Conservation (phyloP, 495 filamentous ascomycete species). For the Pseudoneurospora amorphoporcata region DNA sequence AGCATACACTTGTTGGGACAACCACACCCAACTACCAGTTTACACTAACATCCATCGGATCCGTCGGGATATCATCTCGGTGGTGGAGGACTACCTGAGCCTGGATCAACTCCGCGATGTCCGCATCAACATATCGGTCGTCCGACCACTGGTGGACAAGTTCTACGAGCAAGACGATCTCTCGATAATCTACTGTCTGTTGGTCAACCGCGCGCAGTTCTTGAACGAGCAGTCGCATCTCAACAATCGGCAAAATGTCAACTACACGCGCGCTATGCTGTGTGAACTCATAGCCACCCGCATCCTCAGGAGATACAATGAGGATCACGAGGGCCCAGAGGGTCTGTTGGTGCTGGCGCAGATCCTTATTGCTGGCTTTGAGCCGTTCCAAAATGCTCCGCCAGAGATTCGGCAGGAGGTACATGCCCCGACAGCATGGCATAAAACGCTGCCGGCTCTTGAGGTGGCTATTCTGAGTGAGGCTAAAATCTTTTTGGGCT, state of each 20-base stretch:
- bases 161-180: slow-evolving; percentile 59
- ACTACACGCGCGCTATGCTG: slow-evolving; percentile 52
- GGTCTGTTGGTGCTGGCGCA: slow-evolving; percentile 56
- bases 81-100: slow-evolving; percentile 44
- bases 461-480: slow-evolving; percentile 64
- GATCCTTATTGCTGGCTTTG: slow-evolving; percentile 62
- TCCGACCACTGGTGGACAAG: slow-evolving; percentile 59
- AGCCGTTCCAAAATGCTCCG: slow-evolving; percentile 62
- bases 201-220: slow-evolving; percentile 63
- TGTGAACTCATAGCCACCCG: slow-evolving; percentile 60
- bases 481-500: slow-evolving; percentile 55
- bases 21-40: slow-evolving; percentile 37
- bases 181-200: slow-evolving; percentile 57
- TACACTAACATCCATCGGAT: slow-evolving; percentile 45
- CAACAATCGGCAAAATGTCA: slow-evolving; percentile 58
- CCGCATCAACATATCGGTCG: slow-evolving; percentile 58
- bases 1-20: slow-evolving; percentile 15
- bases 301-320: slow-evolving; percentile 55
- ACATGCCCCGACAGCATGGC: slow-evolving; percentile 34
- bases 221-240: slow-evolving; percentile 54
- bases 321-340: slow-evolving; percentile 50
- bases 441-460: slow-evolving; percentile 54
- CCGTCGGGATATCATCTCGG: slow-evolving; percentile 39
- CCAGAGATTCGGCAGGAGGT: slow-evolving; percentile 42
- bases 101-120: slow-evolving; percentile 58